phyloP scores from a whole-genome alignment of 2,329 filamentous ascomycete genomes.

The Aspergillus fijiensis region DNA sequence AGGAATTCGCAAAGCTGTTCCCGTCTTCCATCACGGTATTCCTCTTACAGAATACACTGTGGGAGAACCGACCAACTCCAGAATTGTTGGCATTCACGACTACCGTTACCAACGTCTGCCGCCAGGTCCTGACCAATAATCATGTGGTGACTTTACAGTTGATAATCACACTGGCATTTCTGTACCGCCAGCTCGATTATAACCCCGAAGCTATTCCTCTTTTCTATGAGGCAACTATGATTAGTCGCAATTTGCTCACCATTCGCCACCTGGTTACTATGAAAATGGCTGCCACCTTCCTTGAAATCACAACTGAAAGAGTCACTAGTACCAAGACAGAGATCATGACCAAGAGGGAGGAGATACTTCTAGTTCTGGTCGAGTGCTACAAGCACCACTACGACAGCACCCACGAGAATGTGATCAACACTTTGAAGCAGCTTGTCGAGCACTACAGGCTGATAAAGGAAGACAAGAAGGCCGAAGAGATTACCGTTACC shows the following conservation, averaged over 20 bases:
- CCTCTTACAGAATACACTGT: constrained; percentile 51
- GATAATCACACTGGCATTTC: constrained; percentile 33
- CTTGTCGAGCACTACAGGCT: constrained; percentile 50
- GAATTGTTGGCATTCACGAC: constrained; percentile 29
- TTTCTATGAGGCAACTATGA: constrained; percentile 47
- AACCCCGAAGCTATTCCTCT: constrained; percentile 35
- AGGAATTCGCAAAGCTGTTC: constrained; percentile 50
- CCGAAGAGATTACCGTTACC: constrained; percentile 37
- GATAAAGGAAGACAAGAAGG: constrained; percentile 50
- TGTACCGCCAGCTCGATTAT: constrained; percentile 38
- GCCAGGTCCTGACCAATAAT: constrained; percentile 33
- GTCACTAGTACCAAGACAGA: constrained; percentile 31
- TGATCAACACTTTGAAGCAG: constrained; percentile 46
- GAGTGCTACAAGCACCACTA: constrained; percentile 51
- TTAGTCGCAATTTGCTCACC: constrained; percentile 42
- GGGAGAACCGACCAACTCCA: constrained; percentile 41
- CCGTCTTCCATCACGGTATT: constrained; percentile 47
- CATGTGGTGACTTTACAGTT: constrained; percentile 52
- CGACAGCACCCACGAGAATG: constrained; percentile 46
- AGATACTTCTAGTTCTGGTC: constrained; percentile 50
- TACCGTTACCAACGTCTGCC: constrained; percentile 32
- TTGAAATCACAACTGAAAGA: constrained; percentile 44
- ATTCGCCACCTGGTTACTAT: constrained; percentile 48
- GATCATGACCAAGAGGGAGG: constrained; percentile 43
- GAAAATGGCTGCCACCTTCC: constrained; percentile 47